Conservation (phyloP, 768 basidiomycete genomes). For the Mycena filopes region DNA sequence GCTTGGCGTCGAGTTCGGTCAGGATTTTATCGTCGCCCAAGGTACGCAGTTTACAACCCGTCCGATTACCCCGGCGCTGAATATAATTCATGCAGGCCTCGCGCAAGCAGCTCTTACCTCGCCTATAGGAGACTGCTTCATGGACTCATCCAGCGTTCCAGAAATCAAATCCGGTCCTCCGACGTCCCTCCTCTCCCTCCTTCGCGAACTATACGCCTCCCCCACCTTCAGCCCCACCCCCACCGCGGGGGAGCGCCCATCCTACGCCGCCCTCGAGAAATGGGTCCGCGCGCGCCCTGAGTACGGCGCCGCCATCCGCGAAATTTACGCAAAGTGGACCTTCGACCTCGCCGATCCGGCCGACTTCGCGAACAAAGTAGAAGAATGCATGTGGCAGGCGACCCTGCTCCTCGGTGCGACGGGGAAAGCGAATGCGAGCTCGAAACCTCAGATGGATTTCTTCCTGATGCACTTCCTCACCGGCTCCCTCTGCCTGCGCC, state of each 20-base stretch:
- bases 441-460: conserved; percentile 63
- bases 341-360: neutral
- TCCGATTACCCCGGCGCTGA: neutral
- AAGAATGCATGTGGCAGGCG: conserved; percentile 62
- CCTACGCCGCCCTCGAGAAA: neutral
- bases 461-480: conserved; percentile 71
- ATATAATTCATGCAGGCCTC: neutral
- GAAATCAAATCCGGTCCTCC: conserved; percentile 2
- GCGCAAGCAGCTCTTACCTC: conserved; percentile 4
- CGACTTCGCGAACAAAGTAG: conserved; percentile 54
- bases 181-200: conserved; percentile 6
- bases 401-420: conserved; percentile 62
- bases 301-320: neutral
- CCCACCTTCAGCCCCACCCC: conserved; percentile 1
- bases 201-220: conserved; percentile 12
- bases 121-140: neutral
- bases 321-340: conserved; percentile 14
- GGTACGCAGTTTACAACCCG: neutral
- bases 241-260: neutral
- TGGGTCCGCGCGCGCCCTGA: neutral
- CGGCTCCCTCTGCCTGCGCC: conserved; percentile 60
- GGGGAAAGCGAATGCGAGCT: conserved; percentile 55
- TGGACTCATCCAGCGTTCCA: conserved; percentile 12
- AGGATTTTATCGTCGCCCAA: conserved; percentile 13
- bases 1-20: conserved; percentile 18